Conservation (phyloP, 1,139 yeast genomes). For the Martiniozyma asiatica region DNA sequence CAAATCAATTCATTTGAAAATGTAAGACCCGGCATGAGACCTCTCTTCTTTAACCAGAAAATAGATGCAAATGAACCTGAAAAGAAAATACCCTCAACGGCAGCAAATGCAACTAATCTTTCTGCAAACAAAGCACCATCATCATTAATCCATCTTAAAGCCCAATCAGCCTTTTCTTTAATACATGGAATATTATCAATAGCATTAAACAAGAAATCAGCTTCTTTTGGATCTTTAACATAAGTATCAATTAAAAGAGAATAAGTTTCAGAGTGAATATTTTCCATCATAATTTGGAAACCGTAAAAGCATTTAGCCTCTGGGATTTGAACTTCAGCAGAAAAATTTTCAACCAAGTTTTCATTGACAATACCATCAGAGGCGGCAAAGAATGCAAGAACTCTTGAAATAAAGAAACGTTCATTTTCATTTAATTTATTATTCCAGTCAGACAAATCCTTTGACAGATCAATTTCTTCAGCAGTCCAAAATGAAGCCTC, state of each 20-base stretch:
- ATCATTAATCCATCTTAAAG: slow-evolving; percentile 88
- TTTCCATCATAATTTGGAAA: slow-evolving; percentile 99
- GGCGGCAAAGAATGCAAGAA: slow-evolving; percentile 96
- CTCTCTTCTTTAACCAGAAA: slow-evolving; percentile 96
- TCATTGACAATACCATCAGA: slow-evolving; percentile 97
- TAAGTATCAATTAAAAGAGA: slow-evolving; percentile 88
- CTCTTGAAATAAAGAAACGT: slow-evolving; percentile 80
- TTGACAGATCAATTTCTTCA: slow-evolving; percentile 92
- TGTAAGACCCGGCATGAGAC: slow-evolving; percentile 96
- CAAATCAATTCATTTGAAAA: slow-evolving; percentile 94
- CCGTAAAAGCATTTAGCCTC: slow-evolving; percentile 99
- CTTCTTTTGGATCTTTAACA: slow-evolving; percentile 88
- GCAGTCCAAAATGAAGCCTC: slow-evolving; percentile 99
- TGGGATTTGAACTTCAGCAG: slow-evolving; percentile 93
- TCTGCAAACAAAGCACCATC: slow-evolving; percentile 82
- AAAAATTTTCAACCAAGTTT: slow-evolving; percentile 91
- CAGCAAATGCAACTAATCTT: slow-evolving; percentile 96
- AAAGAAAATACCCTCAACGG: slow-evolving; percentile 97
- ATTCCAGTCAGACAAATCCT: slow-evolving; percentile 88
- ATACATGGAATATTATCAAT: slow-evolving; percentile 90
- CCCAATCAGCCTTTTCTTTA: slow-evolving; percentile 97
- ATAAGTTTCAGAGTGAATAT: slow-evolving; percentile 95
- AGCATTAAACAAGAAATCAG: slow-evolving; percentile 81
- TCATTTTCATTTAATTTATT: slow-evolving; percentile 75
- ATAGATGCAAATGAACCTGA: slow-evolving; percentile 96